These are phyloP conservation scores for Lactifluus piperatus DNA, from an alignment of 768 basidiomycete species.

Conservation along the genomic window DNA sequence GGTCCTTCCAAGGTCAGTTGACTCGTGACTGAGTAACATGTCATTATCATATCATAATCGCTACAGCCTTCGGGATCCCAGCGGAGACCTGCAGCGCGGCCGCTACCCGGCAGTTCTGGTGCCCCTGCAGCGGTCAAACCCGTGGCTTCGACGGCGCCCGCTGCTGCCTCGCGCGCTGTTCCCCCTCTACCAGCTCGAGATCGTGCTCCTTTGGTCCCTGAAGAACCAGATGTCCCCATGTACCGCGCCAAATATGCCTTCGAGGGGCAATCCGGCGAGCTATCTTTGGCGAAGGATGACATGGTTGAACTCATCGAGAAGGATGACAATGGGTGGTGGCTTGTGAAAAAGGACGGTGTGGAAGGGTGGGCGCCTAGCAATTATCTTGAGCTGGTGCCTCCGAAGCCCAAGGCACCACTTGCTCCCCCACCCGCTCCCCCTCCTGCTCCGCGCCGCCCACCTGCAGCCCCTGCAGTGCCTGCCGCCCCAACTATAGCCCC, in stretches of 20 bases:
- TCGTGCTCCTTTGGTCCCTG: constrained; percentile 44
- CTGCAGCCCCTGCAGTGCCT: constrained; percentile 38
- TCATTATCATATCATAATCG: constrained; percentile 1
- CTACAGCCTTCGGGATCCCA: constrained; percentile 25
- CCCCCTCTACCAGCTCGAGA: constrained; percentile 34
- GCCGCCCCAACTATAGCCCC: constrained; percentile 19
- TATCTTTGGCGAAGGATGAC: constrained; percentile 85
- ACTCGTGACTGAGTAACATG: background rate
- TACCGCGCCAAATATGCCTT: constrained; percentile 93
- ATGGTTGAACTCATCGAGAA: constrained; percentile 87
- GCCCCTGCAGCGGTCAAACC: constrained; percentile 29
- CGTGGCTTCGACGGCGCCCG: constrained; percentile 28
- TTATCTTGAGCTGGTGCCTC: constrained; percentile 77
- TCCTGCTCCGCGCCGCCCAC: constrained; percentile 33
- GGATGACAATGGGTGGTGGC: constrained; percentile 97
- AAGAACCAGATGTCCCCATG: constrained; percentile 57
- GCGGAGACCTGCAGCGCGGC: constrained; percentile 50
- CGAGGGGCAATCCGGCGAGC: constrained; percentile 86
- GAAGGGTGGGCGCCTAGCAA: constrained; percentile 97
- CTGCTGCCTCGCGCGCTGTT: constrained; percentile 36
- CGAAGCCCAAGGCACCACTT: constrained; percentile 57
- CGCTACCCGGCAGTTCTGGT: constrained; percentile 52
- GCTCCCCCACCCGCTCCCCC: constrained; percentile 46
- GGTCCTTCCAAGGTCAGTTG: constrained; percentile 47
- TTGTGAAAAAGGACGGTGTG: constrained; percentile 69